Evolutionary conservation across 345 rosid genomes (phyloP).

Genomic region (Eucalyptus erythrocorys): DNA sequence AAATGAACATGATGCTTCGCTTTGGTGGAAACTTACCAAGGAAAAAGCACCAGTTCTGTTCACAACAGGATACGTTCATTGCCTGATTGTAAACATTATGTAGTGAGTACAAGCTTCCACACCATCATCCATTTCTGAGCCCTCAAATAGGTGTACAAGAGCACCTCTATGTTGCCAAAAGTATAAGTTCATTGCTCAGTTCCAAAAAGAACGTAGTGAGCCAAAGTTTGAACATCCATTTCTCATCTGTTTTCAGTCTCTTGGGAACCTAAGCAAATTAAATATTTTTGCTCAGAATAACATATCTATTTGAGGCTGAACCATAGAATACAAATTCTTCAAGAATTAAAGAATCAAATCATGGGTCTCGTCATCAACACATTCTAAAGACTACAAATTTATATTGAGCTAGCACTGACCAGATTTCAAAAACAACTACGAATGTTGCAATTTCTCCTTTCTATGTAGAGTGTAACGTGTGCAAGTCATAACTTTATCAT

Average conservation of each 20-base stretch:
- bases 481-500: background rate
- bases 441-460: background rate
- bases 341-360: background rate
- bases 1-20: background rate
- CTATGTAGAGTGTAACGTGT: background rate
- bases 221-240: background rate
- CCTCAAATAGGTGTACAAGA: background rate
- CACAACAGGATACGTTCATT: background rate
- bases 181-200: background rate
- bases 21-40: background rate
- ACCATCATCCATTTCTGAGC: background rate
- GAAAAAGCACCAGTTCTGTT: background rate
- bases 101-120: background rate
- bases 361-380: background rate
- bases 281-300: background rate
- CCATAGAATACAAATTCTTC: background rate
- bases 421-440: background rate
- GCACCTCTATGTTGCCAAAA: background rate
- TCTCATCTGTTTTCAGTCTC: background rate
- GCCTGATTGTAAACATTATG: background rate
- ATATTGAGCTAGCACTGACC: background rate
- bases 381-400: background rate
- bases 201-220: background rate
- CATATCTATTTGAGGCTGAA: background rate
- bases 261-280: background rate